Evolutionary conservation across 306 rosid genomes (phyloP), one percentile per base, ranked within the genome.

Genomic region (Geum urbanum): DNA sequence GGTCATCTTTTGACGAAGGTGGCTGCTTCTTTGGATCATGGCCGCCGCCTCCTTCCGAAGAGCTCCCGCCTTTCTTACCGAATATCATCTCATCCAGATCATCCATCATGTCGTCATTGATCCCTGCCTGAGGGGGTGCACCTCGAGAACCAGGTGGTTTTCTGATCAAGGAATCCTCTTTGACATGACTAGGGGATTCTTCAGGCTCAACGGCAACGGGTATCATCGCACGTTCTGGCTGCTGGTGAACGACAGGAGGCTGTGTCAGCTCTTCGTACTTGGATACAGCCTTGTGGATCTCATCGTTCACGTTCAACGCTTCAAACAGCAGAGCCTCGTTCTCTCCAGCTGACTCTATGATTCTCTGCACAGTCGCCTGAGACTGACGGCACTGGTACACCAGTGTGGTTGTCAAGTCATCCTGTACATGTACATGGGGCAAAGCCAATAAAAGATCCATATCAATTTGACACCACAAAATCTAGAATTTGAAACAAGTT

Each of bases 51-150:
- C 80, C 84, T 57, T 71, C 83, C 0, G 97, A 86, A 45, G 87
- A 44, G 45, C 80, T 86, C 52, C 92, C 92, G 2, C 84, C 60
- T 75, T 87, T 91, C 80, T 77, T 95, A 44, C 99, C 99, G 65
- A 95, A 95, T 74, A 95, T 95, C 99, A 95, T 95, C 77, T 95
- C 97, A 67, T 95, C 99, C 1, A 95, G 96, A 86, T 95, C 97
- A 76, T 95, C 99, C 91, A 95, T 86, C 99, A 95, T 91, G 22
- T 95, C 99, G 18, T 91, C 99, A 0, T 80, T 82, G 81, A 71
- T 83, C 57, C 96, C 99, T 45, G 92, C 90, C 0, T 81, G 90
- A 24, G 77, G 76, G 2, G 66, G n/a, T n/a, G n/a, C 79, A 8
- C 72, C 82, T 67, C 88, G 86, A 27, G 96, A 87, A 61, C 81